A percentile compares a stretch with the other conserved stretches of the same genome.
phyloP scores from a whole-genome alignment of 306 rosid species.

The Inga laurina region DNA sequence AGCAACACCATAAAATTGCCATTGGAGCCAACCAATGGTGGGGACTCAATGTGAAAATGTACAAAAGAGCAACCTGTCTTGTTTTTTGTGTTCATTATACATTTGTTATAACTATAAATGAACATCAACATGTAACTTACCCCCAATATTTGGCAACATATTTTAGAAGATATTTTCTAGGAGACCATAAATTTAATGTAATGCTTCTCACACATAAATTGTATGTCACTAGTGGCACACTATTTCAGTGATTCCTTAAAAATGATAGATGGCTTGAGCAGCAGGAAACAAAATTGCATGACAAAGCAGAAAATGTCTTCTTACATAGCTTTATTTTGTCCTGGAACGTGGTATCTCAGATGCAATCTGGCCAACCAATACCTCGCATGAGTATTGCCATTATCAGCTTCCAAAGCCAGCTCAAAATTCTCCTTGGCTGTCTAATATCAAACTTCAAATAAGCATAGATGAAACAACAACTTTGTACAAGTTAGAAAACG shows the following conservation, averaged over 20 bases:
- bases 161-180: background rate
- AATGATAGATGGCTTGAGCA: slow-evolving; percentile 21
- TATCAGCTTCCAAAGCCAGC: slow-evolving; percentile 90
- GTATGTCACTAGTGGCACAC: background rate
- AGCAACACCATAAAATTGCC: background rate
- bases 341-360: slow-evolving; percentile 91
- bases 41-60: background rate
- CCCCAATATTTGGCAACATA: background rate
- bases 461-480: slow-evolving; percentile 16
- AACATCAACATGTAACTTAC: slow-evolving; percentile 10
- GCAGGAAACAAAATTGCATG: slow-evolving; percentile 13
- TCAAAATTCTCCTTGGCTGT: slow-evolving; percentile 89
- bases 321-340: slow-evolving; percentile 76
- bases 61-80: background rate
- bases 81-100: background rate
- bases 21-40: background rate
- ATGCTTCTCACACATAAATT: background rate
- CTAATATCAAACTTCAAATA: slow-evolving; percentile 39
- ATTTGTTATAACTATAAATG: background rate
- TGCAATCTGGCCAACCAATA: slow-evolving; percentile 89
- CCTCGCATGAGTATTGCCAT: slow-evolving; percentile 77
- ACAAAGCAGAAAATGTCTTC: slow-evolving; percentile 20
- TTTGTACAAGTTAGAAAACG: background rate
- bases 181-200: background rate
- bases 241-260: background rate